Conservation (phyloP, 2,329 filamentous ascomycete genomes). For the Colletotrichum magnum region DNA sequence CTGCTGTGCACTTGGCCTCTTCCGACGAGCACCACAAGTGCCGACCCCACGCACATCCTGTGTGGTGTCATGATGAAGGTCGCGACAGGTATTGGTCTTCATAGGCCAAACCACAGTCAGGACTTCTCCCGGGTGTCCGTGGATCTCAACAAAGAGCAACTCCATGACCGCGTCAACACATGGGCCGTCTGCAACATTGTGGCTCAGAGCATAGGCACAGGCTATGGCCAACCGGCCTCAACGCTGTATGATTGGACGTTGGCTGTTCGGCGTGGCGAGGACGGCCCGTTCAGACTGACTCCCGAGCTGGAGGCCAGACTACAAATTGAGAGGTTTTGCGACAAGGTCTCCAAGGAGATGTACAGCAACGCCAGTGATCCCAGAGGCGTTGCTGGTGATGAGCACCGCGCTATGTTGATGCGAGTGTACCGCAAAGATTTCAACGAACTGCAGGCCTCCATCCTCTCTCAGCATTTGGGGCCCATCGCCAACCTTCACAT, state of each 20-base stretch:
- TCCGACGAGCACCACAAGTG: constrained; percentile 84
- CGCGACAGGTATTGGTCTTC: constrained; percentile 85
- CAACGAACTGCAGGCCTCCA: constrained; percentile 72
- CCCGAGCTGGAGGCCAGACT: constrained; percentile 77
- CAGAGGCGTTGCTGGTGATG: constrained; percentile 76
- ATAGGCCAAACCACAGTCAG: constrained; percentile 85
- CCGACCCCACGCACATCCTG: constrained; percentile 85
- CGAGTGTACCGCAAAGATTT: constrained; percentile 76
- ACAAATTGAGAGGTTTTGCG: constrained; percentile 81
- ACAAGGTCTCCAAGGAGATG: constrained; percentile 84
- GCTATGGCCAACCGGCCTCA: constrained; percentile 85
- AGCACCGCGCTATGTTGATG: constrained; percentile 77
- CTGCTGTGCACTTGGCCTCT: constrained; percentile 86
- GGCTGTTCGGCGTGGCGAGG: constrained; percentile 71
- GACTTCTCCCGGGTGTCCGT: constrained; percentile 84
- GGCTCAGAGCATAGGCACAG: constrained; percentile 85
- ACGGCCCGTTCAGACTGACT: constrained; percentile 70
- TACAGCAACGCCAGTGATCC: constrained; percentile 84
- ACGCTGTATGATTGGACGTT: constrained; percentile 84
- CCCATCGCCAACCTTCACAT: constrained; percentile 76
- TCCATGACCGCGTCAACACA: constrained; percentile 82
- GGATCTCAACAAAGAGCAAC: constrained; percentile 83
- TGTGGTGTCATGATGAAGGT: constrained; percentile 90
- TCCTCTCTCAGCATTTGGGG: constrained; percentile 71
- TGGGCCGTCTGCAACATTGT: constrained; percentile 92